Base-by-base conservation (phyloP, 306 rosid species). In the Crotalaria pallida region DNA sequence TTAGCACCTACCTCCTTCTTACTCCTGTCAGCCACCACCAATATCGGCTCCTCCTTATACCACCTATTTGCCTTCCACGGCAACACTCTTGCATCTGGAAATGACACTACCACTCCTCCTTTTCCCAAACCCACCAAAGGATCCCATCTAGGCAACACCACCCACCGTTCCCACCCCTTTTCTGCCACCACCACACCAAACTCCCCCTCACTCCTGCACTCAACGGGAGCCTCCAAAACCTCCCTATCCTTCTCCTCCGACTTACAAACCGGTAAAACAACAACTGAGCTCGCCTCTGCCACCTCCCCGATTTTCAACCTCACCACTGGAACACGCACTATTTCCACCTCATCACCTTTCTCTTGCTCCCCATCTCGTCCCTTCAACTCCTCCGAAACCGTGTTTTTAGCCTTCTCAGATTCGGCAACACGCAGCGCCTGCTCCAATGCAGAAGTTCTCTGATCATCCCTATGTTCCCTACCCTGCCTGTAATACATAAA, bases 151-250 rank as follows among this genome's bases (percentile, higher is more conserved):
- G 97, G 98, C 78, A 94, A 65, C 52, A 75, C 97, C 56, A 88
- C 92, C 98, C 98, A 90, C 67, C 89, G 80, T 23, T 72, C 66
- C 98, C 98, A 94, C 65, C 79, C 96, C n/a, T 94, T 85, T 48
- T 94, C 97, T 2, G 91, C 86, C 72, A 61, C 84, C 76, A 91
- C 92, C 41, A 90, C 88, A 1, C 96, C 92, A 18, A 94, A 91
- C 48, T 69, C 83, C 3, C 97, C 98, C 15, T 81, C 83, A 3
- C 75, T 77, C 53, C 50, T 82, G 17, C 86, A 57, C 80, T 85
- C 87, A 72, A 72, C 47, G 10, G 98, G 98, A 9, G 98, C 96
- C 44, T 84, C 89, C 67, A 70, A 10, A n/a, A 94, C 23, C 72
- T 71, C 87, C 52, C 19, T 73, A 12, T 40, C 91, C 3, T 80